A percentile compares a stretch with the other conserved stretches of the same genome.
Evolutionary conservation across 768 basidiomycete species (phyloP).

Genomic region (Trametes coccinea): DNA sequence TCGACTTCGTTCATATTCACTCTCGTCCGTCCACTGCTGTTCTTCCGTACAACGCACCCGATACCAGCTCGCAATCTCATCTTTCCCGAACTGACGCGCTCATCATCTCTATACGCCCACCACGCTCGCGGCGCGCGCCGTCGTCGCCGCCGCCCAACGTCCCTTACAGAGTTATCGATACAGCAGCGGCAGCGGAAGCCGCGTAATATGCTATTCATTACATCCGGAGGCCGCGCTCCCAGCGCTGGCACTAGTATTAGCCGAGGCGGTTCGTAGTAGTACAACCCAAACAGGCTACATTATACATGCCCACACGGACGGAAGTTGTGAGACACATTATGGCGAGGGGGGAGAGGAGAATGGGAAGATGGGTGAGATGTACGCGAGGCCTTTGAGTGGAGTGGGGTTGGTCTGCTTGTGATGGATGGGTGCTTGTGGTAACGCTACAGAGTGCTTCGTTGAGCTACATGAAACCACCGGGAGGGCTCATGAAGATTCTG

Average conservation of each 20-base stretch:
- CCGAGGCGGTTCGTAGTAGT: constrained; percentile 9
- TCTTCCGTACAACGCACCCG: constrained; percentile 9
- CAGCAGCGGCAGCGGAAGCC: background rate
- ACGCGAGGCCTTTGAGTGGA: too few relatives aligned
- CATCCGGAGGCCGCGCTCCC: background rate
- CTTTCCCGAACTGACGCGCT: background rate
- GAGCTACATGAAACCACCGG: background rate
- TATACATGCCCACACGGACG: background rate
- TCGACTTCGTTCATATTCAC: background rate
- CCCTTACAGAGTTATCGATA: constrained; percentile 14
- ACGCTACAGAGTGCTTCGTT: too few relatives aligned
- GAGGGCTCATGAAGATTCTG: background rate
- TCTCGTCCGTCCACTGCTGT: constrained; percentile 9
- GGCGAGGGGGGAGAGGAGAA: background rate
- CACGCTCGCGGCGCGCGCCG: background rate
- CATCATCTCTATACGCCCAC: background rate
- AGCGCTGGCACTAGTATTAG: background rate
- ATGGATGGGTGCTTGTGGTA: too few relatives aligned
- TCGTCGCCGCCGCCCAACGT: background rate
- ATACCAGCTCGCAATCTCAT: constrained; percentile 18
- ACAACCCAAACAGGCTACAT: constrained; percentile 12
- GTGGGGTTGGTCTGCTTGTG: too few relatives aligned
- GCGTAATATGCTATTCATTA: constrained; percentile 20
- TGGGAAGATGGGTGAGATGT: too few relatives aligned
- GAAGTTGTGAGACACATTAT: background rate